Evolutionary conservation across 441 rosid species (phyloP).

Genomic region (Euphorbia schlechtendalii): DNA sequence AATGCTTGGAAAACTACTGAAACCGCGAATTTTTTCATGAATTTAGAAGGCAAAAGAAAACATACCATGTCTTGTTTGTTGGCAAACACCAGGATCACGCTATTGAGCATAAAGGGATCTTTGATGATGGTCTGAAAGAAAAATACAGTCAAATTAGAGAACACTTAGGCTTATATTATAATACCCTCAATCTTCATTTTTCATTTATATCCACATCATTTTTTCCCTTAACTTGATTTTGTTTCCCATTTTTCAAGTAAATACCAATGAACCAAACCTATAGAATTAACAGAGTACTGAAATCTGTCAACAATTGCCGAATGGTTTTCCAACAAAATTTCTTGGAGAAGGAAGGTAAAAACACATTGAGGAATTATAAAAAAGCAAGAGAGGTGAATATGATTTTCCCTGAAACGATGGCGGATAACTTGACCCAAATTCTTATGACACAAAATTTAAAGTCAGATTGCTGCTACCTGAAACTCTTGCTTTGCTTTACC

Average conservation of each 20-base stretch:
- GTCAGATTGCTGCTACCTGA: constrained; percentile 56
- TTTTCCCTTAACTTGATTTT: background rate
- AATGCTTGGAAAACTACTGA: background rate
- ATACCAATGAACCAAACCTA: background rate
- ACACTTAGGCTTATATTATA: background rate
- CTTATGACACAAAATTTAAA: constrained; percentile 15
- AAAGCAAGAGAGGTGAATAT: background rate
- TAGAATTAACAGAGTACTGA: background rate
- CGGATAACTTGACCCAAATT: background rate
- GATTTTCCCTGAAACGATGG: background rate
- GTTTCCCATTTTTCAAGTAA: background rate
- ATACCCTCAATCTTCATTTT: background rate
- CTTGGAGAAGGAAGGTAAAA: background rate
- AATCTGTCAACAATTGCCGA: too few relatives aligned
- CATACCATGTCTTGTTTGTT: constrained; percentile 99
- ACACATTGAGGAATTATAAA: background rate
- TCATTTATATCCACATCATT: background rate
- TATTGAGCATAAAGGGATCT: constrained; percentile 95
- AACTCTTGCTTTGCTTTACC: constrained; percentile 86
- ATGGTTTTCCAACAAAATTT: background rate
- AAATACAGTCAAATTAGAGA: constrained; percentile 12
- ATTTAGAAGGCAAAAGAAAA: background rate
- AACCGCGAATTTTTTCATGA: background rate
- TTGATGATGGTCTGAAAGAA: constrained; percentile 77
- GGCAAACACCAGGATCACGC: constrained; percentile 91